Conservation (phyloP, 805 yeast species). For the Diddensiella santjacobensis region DNA sequence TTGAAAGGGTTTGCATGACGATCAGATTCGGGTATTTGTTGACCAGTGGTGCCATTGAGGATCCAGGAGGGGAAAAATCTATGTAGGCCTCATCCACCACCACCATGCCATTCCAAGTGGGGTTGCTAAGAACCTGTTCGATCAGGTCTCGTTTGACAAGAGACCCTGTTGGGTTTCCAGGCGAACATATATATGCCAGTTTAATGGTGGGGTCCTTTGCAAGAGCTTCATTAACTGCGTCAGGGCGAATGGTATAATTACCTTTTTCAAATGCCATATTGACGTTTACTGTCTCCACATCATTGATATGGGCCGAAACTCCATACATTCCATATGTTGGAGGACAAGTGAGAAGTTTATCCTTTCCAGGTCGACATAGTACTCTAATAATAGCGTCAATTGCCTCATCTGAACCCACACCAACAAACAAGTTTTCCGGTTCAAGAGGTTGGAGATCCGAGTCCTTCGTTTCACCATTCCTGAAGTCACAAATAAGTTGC, state of each 20-base stretch:
- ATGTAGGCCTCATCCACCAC: slow-evolving; percentile 94
- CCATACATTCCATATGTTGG: slow-evolving; percentile 98
- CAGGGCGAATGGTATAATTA: slow-evolving; percentile 60
- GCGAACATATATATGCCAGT: slow-evolving; percentile 81
- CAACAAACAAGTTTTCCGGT: slow-evolving; percentile 76
- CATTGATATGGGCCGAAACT: slow-evolving; percentile 87
- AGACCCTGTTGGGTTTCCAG: slow-evolving; percentile 94
- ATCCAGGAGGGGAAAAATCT: slow-evolving; percentile 69
- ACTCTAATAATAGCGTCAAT: slow-evolving; percentile 87
- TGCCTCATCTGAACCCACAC: slow-evolving; percentile 97
- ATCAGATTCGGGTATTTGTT: slow-evolving; percentile 78
- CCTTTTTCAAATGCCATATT: slow-evolving; percentile 54
- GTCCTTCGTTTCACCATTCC: slow-evolving; percentile 45
- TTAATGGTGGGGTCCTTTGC: slow-evolving; percentile 60
- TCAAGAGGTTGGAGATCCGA: slow-evolving; percentile 35
- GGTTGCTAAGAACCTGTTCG: slow-evolving; percentile 43
- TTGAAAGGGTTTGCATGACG: slow-evolving; percentile 88
- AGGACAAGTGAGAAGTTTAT: slow-evolving; percentile 80
- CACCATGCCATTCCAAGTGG: slow-evolving; percentile 67
- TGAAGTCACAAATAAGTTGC: slow-evolving; percentile 60
- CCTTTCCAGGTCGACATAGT: slow-evolving; percentile 74
- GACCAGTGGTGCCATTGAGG: slow-evolving; percentile 74
- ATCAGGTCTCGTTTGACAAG: slow-evolving; percentile 50
- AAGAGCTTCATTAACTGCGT: slow-evolving; percentile 50
- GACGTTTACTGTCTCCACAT: slow-evolving; percentile 70